Evolutionary conservation across 495 filamentous ascomycete species (phyloP).

Genomic region (Cercophora newfieldiana): DNA sequence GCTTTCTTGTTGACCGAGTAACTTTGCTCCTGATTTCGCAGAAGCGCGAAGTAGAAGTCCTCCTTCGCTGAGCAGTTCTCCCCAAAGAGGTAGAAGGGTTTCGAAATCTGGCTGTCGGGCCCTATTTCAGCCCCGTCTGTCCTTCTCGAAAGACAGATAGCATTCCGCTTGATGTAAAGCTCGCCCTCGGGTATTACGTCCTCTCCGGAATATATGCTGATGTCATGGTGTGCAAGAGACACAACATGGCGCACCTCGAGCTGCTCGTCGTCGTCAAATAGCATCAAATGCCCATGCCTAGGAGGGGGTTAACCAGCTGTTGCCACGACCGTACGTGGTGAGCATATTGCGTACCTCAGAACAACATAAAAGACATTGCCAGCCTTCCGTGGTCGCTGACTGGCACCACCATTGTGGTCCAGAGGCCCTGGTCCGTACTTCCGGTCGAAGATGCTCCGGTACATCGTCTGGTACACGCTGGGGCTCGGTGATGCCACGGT

Average conservation of each 20-base stretch:
- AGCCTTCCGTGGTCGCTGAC: conserved; percentile 68
- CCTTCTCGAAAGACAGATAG: conserved; percentile 78
- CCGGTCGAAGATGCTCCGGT: conserved; percentile 90
- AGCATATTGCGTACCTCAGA: conserved; percentile 59
- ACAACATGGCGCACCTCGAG: conserved; percentile 94
- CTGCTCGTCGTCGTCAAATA: conserved; percentile 87
- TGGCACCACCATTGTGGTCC: conserved; percentile 46
- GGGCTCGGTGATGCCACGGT: conserved; percentile 71
- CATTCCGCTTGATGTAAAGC: conserved; percentile 92
- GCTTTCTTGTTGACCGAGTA: conserved; percentile 56
- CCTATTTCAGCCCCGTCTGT: conserved; percentile 57
- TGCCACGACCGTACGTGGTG: not conserved
- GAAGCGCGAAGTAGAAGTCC: conserved; percentile 93
- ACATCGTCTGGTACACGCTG: conserved; percentile 97
- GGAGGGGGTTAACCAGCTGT: conserved; percentile 18
- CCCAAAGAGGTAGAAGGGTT: conserved; percentile 91
- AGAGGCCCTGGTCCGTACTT: conserved; percentile 56
- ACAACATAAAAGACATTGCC: conserved; percentile 95
- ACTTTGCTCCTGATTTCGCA: conserved; percentile 76
- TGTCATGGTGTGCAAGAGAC: conserved; percentile 80
- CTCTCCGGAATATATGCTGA: conserved; percentile 83
- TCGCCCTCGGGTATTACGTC: conserved; percentile 84
- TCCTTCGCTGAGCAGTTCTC: conserved; percentile 95
- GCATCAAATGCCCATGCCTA: conserved; percentile 94
- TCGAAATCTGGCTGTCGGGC: conserved; percentile 56